phyloP scores from a whole-genome alignment of 1,284 basidiomycete species.

The Irpex lacteus region DNA sequence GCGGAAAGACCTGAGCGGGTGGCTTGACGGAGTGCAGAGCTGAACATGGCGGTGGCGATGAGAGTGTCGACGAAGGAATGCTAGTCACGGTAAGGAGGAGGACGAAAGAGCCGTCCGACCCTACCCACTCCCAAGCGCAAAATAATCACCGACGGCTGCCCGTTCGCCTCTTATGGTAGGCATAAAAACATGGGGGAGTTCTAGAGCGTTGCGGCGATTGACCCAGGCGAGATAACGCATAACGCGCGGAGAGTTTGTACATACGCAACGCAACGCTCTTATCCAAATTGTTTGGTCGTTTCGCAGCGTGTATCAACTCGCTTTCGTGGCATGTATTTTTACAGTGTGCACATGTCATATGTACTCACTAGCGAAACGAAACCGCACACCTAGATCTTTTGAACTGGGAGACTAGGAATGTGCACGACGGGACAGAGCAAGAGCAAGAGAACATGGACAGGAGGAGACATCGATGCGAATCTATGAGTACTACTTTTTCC shows the following conservation, averaged over 20 bases:
- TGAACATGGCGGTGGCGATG: conserved; percentile 7
- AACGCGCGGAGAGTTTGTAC: not conserved
- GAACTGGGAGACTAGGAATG: not conserved
- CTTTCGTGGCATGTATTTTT: not conserved
- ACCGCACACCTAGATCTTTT: not conserved
- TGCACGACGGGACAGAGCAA: not conserved
- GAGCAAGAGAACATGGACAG: not conserved
- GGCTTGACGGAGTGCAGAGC: conserved; percentile 8
- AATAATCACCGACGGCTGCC: conserved; percentile 1
- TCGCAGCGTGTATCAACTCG: not conserved
- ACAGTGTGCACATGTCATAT: not conserved
- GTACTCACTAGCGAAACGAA: not conserved
- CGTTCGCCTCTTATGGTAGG: conserved; percentile 3
- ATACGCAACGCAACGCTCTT: not conserved
- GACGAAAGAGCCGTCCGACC: not conserved
- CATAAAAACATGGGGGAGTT: not conserved
- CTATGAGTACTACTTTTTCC: conserved; percentile 15
- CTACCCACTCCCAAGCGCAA: not conserved
- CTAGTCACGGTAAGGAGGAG: too few species aligned
- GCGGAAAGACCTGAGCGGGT: conserved; percentile 4
- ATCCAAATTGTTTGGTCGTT: not conserved
- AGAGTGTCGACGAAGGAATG: not conserved
- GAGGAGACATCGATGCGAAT: not conserved
- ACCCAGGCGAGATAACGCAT: not conserved
- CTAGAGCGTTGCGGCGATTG: not conserved